Evolutionary conservation across 768 basidiomycete genomes (phyloP).

Genomic region (Cubamyces sp.): DNA sequence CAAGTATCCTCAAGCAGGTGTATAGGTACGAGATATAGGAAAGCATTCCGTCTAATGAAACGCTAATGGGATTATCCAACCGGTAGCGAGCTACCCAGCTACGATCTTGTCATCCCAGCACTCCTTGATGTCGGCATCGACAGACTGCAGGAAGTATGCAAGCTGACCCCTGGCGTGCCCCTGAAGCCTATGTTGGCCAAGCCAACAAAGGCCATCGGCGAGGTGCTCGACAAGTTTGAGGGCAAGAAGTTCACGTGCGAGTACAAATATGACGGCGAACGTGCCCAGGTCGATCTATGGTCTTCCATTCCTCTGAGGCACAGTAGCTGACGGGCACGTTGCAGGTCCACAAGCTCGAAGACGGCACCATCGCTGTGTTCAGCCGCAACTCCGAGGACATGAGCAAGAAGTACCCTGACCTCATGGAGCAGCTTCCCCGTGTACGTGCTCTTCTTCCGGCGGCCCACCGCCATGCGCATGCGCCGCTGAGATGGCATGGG

Average conservation of each 20-base stretch:
- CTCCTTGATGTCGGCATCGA: conserved; percentile 79
- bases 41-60: too few species aligned
- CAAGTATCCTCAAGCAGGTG: conserved; percentile 81
- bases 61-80: not conserved
- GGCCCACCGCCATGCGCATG: too few species aligned
- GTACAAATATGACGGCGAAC: conserved; percentile 99
- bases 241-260: conserved; percentile 96
- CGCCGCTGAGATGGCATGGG: not conserved
- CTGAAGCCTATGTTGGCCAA: conserved; percentile 99
- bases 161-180: conserved; percentile 93
- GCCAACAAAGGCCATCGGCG: conserved; percentile 97
- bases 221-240: conserved; percentile 96
- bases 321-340: not conserved
- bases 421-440: conserved; percentile 90
- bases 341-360: conserved; percentile 80
- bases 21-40: conserved; percentile 67
- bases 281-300: conserved; percentile 71
- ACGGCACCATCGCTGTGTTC: conserved; percentile 89
- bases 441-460: conserved; percentile 44
- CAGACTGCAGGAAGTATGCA: conserved; percentile 73
- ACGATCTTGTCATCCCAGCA: conserved; percentile 91
- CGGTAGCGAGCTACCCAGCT: conserved; percentile 85
- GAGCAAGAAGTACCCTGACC: conserved; percentile 98
- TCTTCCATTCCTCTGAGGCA: not conserved
- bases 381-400: conserved; percentile 98